Base-by-base conservation (phyloP, 208 protist species). In the Crithidia brevicula region DNA sequence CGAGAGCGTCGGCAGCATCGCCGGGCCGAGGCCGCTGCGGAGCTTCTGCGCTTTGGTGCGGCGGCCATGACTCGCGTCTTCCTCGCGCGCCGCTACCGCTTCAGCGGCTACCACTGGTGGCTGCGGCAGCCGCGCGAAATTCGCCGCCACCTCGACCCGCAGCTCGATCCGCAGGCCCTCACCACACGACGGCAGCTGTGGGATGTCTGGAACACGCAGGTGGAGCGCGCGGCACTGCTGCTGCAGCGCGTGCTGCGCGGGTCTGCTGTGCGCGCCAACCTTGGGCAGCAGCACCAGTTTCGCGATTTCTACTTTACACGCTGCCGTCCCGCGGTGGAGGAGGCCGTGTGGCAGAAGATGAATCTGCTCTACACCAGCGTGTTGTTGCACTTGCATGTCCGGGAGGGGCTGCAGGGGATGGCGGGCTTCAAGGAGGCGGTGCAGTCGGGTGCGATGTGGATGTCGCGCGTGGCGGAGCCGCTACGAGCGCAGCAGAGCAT, bases 61-160 rank as follows among this genome's bases (percentile, higher is more conserved):
- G 81, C 67, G 1, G 69, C 77, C 34, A 42, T 82, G 30, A 74
- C 72, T 7, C 72, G 81, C 47, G 67, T 82, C 15, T 77, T 68
- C 63, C 66, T 86, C 0, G 81, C 81, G 2, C 70, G 70, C 13
- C 81, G 69, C 30, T 86, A 86, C 64, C 68, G 76, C 50, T 86
- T 77, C 65, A 81, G 73, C 50, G 76, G 53, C 16, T 74, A 77
- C n/a, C 73, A 83, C 70, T 81, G 76, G 49, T 86, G 77, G 81
- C 57, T 86, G 64, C 76, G 81, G 23, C 71, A 79, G 70, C 81
- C 73, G 15, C 31, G 13, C 11, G 51, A 72, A 23, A 70, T 72
- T 15, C 27, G 54, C 0, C 67, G 64, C 28, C 65, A 75, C 31
- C 62, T 85, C 23, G 50, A 70, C 20, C 42, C 57, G 28, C 53